A percentile compares a stretch with the other conserved stretches of the same genome.
Conservation (phyloP, 169 alveolate genomes). For the Theileria orientalis region DNA sequence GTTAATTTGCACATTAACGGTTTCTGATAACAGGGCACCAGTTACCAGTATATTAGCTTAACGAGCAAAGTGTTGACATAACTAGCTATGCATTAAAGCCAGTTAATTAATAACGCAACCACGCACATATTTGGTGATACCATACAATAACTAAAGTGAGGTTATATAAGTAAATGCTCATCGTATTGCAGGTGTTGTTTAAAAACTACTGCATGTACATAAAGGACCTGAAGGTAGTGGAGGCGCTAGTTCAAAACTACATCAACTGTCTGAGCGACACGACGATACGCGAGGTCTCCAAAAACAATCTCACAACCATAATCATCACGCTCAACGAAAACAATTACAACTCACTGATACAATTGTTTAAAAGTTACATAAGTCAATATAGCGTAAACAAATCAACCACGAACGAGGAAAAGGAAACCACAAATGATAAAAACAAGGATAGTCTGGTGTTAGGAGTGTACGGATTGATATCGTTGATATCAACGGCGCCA, state of each 20-base stretch:
- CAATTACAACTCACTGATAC: neutral
- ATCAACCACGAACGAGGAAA: too few species aligned
- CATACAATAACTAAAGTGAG: too few species aligned
- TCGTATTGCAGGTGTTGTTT: neutral
- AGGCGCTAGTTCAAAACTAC: neutral
- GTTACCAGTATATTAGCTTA: too few species aligned
- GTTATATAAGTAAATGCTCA: too few species aligned
- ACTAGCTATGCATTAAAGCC: too few species aligned
- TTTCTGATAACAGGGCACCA: too few species aligned
- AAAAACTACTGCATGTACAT: constrained; percentile 51
- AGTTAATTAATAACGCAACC: too few species aligned
- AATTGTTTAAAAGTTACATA: neutral
- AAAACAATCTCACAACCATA: neutral
- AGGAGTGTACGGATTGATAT: constrained; percentile 49
- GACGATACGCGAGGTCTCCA: neutral
- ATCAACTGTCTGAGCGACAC: neutral
- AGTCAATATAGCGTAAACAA: too few species aligned
- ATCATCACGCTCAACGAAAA: neutral
- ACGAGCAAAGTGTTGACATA: too few species aligned
- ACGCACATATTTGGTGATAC: too few species aligned
- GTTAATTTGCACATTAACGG: too few species aligned
- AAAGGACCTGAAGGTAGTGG: constrained; percentile 12
- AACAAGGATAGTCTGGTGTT: constrained; percentile 5
- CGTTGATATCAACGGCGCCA: constrained; percentile 48
- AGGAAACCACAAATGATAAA: neutral